A percentile compares a stretch with the other conserved stretches of the same genome.
These are phyloP conservation scores for Podaxis sp. DNA, from an alignment of 768 basidiomycete genomes.

Conservation along the genomic window DNA sequence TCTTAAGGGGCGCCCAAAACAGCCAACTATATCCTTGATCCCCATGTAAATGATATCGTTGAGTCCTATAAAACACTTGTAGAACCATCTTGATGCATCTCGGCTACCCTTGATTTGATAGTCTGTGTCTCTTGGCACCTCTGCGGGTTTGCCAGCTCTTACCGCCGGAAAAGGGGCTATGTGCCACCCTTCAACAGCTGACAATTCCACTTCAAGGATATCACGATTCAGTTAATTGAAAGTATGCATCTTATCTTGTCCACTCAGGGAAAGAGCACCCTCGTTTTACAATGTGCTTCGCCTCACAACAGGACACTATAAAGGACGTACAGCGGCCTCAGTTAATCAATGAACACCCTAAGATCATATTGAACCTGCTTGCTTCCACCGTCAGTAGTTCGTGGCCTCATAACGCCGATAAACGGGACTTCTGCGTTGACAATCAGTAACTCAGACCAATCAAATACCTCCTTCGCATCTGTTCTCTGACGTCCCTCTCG, in stretches of 20 bases:
- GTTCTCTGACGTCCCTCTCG: background rate
- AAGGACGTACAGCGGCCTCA: background rate
- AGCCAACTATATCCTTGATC: background rate
- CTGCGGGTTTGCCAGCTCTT: background rate
- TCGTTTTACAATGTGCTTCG: background rate
- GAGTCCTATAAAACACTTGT: too few species aligned
- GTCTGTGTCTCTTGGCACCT: background rate
- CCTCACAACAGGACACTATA: background rate
- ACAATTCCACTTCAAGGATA: background rate
- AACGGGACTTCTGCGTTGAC: background rate
- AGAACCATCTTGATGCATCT: background rate
- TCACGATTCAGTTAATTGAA: background rate
- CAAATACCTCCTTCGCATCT: background rate
- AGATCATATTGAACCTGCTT: background rate
- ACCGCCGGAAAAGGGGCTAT: slow-evolving; percentile 2
- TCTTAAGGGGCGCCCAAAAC: background rate
- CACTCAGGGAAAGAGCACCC: slow-evolving; percentile 4
- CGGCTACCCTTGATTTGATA: background rate
- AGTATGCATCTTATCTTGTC: background rate
- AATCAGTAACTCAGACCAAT: background rate
- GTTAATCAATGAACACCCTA: background rate
- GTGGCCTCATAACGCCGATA: background rate
- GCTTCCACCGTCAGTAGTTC: background rate
- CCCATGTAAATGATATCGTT: background rate
- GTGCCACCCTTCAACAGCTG: background rate